Conservation (phyloP, 495 filamentous ascomycete species). For the Aspergillus ellipticus region DNA sequence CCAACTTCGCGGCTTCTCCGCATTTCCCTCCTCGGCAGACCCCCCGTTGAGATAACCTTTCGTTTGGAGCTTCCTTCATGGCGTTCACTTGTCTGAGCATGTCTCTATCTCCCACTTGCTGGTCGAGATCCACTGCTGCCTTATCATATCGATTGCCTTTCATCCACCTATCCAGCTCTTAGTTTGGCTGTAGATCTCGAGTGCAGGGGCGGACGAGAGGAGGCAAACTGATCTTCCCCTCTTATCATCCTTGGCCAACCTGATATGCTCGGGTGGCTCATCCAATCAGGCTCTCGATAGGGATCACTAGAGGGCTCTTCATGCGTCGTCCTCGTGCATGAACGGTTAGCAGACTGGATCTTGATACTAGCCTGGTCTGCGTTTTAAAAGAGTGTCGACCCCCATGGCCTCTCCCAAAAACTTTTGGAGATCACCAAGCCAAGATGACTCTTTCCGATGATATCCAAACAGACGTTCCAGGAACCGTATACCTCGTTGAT, state of each 20-base stretch:
- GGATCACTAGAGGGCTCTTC: not conserved
- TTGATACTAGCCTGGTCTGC: too few relatives aligned
- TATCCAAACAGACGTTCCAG: constrained; percentile 25
- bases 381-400: not conserved
- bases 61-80: constrained; percentile 22
- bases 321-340: not conserved
- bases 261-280: not conserved
- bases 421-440: not conserved
- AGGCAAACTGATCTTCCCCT: not conserved
- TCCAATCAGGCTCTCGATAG: not conserved
- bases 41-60: not conserved
- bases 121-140: not conserved
- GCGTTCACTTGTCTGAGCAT: not conserved
- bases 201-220: not conserved
- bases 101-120: constrained; percentile 10
- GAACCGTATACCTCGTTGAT: constrained; percentile 31
- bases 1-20: constrained; percentile 19
- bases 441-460: constrained; percentile 23
- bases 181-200: not conserved
- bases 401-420: not conserved
- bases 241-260: not conserved
- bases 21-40: constrained; percentile 6
- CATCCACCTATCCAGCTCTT: not conserved
- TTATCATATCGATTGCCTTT: constrained; percentile 7
- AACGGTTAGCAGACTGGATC: too few relatives aligned